These are phyloP conservation scores for Paramecium primaurelia DNA, from an alignment of 73 alveolate genomes.

Conservation along the genomic window DNA sequence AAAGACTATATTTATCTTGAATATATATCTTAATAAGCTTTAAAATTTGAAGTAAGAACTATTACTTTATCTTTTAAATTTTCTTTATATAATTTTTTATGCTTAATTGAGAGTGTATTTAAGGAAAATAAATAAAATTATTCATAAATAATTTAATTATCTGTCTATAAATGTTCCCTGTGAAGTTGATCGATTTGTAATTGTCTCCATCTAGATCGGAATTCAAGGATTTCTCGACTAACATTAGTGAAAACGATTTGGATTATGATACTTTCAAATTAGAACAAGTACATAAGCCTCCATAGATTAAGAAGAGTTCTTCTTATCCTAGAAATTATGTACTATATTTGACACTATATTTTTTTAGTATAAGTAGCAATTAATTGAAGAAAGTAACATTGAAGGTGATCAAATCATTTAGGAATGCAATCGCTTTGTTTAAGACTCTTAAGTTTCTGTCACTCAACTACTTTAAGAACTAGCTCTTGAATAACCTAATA, in stretches of 20 bases:
- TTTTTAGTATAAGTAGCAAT: not conserved
- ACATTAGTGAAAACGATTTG: not conserved
- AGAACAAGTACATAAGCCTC: not conserved
- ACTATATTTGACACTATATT: not conserved
- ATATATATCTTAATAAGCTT: not conserved
- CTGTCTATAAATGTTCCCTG: slow-evolving; percentile 45
- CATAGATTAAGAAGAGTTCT: slow-evolving; percentile 20
- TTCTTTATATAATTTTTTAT: not conserved
- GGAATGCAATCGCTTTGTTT: slow-evolving; percentile 48
- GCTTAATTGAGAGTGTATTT: not conserved
- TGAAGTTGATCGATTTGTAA: not conserved
- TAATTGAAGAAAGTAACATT: not conserved
- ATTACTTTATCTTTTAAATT: not conserved
- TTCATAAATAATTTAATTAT: slow-evolving; percentile 27
- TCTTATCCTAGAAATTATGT: slow-evolving; percentile 18
- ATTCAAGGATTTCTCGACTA: slow-evolving; percentile 5
- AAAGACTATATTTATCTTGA: not conserved
- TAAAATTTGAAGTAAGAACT: not conserved
- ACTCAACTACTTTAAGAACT: not conserved
- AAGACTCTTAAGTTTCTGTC: not conserved
- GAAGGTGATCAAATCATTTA: slow-evolving; percentile 34
- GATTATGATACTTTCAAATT: not conserved
- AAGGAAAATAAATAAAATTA: slow-evolving; percentile 19
- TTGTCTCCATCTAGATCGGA: slow-evolving; percentile 28
- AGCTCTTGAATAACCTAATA: not conserved